Base-by-base conservation (phyloP, 768 basidiomycete species). In the Mrakia gelida region DNA sequence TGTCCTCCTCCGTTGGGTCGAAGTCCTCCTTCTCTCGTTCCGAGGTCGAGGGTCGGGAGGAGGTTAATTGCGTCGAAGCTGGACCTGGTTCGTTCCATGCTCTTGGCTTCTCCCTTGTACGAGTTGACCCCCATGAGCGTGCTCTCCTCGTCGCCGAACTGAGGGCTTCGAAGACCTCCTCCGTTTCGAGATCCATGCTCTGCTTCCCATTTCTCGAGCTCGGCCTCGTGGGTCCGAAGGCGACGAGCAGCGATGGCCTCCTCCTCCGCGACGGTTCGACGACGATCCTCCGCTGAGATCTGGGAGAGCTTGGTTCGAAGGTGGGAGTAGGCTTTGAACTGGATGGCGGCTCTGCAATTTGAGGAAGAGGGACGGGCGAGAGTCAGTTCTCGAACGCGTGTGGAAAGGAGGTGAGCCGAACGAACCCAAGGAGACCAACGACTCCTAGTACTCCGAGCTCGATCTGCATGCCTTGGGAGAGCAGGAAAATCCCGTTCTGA, bases 151-250 rank as follows among this genome's bases (percentile, higher is more conserved):
- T 72, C 71, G 32, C 71, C 71, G 8, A 34, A 72, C 45, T 45
- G 49, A 13, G 71, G 71, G 8, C 9, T 72, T 54, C 71, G 49
- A 52, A 32, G 71, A 38, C 67, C 38, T 26, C 67, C 38, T 26
- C 18, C 62, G 28, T 26, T 15, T 7, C 72, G 59, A 61, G 88
- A 86, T 7, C 92, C 91, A 82, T 97, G 93, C 70, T 92, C 90
- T 81, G 87, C 90, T 82, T 96, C 94, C 95, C 95, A 98, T 77
- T 91, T 89, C 56, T 88, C 88, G 74, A 91, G 89, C 83, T 97
- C 94, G 63, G 86, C 86, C 38, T 88, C 86, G 61, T 93, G 85
- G 76, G 85, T 88, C 16, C 86, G 87, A 83, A 95, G 90, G 67
- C 90, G 86, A 67, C 88, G 88, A 0, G 92, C 89, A 54, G 94